phyloP scores from a whole-genome alignment of 768 basidiomycete genomes.

The Tubosaeta sp. region DNA sequence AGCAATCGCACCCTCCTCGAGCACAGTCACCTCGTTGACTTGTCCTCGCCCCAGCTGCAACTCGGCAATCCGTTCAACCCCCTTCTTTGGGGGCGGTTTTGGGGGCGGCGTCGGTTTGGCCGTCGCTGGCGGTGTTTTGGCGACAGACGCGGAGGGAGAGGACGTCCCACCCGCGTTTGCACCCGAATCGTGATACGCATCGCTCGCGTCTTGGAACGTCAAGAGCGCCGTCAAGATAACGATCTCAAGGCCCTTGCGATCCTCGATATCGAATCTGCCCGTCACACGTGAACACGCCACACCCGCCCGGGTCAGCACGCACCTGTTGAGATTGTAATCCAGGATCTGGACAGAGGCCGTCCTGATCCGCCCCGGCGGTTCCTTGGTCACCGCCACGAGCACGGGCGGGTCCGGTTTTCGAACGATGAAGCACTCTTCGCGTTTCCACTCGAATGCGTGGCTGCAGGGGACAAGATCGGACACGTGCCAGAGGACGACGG shows the following conservation, averaged over 20 bases:
- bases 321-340: slow-evolving; percentile 84
- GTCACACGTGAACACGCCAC: neutral
- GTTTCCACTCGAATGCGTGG: slow-evolving; percentile 82
- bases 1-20: slow-evolving; percentile 55
- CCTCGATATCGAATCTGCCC: slow-evolving; percentile 69
- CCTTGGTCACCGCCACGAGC: slow-evolving; percentile 77
- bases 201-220: slow-evolving; percentile 71
- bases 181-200: slow-evolving; percentile 43
- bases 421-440: slow-evolving; percentile 77
- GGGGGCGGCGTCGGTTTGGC: slow-evolving; percentile 45
- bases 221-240: slow-evolving; percentile 71
- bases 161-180: slow-evolving; percentile 8
- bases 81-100: slow-evolving; percentile 59
- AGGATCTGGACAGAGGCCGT: slow-evolving; percentile 69
- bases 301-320: neutral
- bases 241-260: slow-evolving; percentile 83
- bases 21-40: slow-evolving; percentile 70
- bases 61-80: slow-evolving; percentile 67
- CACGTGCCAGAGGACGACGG: neutral
- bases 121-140: slow-evolving; percentile 4
- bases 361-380: slow-evolving; percentile 61
- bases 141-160: neutral
- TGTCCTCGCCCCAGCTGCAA: slow-evolving; percentile 63
- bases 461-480: slow-evolving; percentile 32
- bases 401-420: slow-evolving; percentile 87